These are phyloP conservation scores for Penicillium roqueforti DNA, from an alignment of 495 filamentous ascomycete species.

Conservation along the genomic window DNA sequence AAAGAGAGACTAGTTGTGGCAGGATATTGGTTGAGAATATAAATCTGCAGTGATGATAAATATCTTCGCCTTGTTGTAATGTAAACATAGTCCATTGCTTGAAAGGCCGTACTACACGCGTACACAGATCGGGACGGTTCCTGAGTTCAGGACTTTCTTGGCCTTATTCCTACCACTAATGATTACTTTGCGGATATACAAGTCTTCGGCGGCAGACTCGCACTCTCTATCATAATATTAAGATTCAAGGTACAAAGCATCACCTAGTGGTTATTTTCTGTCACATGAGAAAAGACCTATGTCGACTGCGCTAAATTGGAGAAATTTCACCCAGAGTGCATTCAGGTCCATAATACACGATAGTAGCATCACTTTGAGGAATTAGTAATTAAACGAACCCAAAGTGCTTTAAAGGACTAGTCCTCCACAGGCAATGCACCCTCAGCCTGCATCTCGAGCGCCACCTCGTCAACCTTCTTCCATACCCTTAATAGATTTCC, in stretches of 20 bases:
- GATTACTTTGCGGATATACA: neutral
- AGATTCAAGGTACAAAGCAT: neutral
- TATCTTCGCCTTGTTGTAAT: neutral
- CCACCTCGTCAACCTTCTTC: slow-evolving; percentile 64
- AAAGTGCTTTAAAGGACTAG: slow-evolving; percentile 15
- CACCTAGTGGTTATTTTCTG: neutral
- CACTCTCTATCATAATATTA: too few relatives aligned
- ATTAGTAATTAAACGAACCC: neutral
- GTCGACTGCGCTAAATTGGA: neutral
- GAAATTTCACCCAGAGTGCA: neutral
- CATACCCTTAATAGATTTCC: slow-evolving; percentile 75
- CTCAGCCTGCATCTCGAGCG: slow-evolving; percentile 54
- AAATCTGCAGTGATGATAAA: neutral
- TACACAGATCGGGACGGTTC: neutral
- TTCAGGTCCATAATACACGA: neutral
- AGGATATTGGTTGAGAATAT: neutral
- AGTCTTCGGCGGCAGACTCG: too few relatives aligned
- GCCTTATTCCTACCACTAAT: neutral
- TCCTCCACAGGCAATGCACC: slow-evolving; percentile 65
- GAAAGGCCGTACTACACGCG: neutral
- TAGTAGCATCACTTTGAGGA: neutral
- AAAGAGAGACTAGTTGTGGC: neutral
- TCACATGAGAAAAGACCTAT: neutral
- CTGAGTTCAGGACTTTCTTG: neutral
- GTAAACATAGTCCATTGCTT: neutral